Conservation (phyloP, 352 stramenopile species). For the Pythium guiyangense region DNA sequence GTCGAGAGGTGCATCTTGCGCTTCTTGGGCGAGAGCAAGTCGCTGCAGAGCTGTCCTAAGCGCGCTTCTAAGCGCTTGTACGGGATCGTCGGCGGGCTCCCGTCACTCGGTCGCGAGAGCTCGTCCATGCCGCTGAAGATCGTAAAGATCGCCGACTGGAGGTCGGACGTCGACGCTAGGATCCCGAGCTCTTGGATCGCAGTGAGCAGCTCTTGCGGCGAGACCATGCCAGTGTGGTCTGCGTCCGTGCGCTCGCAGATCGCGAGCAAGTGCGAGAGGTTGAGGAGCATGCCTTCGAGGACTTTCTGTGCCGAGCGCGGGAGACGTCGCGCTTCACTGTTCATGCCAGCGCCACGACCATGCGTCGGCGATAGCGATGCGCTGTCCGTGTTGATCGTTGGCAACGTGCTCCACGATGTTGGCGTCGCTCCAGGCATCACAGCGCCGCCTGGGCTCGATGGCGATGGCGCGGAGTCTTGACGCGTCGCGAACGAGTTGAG, state of each 20-base stretch:
- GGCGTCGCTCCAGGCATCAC: not conserved
- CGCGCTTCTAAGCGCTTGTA: slow-evolving; percentile 42
- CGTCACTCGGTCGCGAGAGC: not conserved
- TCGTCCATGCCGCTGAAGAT: slow-evolving; percentile 22
- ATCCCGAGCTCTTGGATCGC: slow-evolving; percentile 59
- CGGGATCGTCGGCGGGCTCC: slow-evolving; percentile 19
- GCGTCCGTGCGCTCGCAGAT: slow-evolving; percentile 48
- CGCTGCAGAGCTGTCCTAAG: slow-evolving; percentile 50
- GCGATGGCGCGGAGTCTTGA: not conserved
- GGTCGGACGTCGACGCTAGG: slow-evolving; percentile 46
- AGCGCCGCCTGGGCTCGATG: not conserved
- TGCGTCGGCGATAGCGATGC: not conserved
- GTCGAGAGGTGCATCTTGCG: slow-evolving; percentile 63
- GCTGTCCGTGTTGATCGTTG: slow-evolving; percentile 23
- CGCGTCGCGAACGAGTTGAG: slow-evolving; percentile 26
- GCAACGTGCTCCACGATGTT: slow-evolving; percentile 20
- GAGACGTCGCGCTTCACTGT: not conserved
- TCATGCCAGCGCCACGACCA: not conserved
- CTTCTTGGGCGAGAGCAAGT: slow-evolving; percentile 64
- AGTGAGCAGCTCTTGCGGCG: slow-evolving; percentile 37
- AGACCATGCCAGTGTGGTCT: slow-evolving; percentile 35
- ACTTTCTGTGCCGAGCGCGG: slow-evolving; percentile 67
- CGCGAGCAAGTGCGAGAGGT: slow-evolving; percentile 32
- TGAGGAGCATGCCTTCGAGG: slow-evolving; percentile 55
- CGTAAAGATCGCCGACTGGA: slow-evolving; percentile 47